A percentile compares a stretch with the other conserved stretches of the same genome.
phyloP scores from a whole-genome alignment of 805 yeast species.

The Candida vartiovaarae region DNA sequence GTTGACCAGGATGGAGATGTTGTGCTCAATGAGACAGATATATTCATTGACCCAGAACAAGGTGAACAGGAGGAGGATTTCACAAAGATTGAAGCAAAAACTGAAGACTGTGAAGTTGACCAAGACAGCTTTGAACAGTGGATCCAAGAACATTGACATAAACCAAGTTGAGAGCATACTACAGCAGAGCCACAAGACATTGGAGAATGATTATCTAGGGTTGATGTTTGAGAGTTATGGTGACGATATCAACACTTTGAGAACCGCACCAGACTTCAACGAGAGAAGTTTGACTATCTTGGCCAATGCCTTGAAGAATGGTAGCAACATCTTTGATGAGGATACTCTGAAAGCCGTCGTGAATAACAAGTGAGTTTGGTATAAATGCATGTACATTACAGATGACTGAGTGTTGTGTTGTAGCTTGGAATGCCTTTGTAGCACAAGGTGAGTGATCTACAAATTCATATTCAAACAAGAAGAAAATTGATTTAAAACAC shows the following conservation, averaged over 20 bases:
- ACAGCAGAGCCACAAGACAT: conserved; percentile 27
- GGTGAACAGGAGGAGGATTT: conserved; percentile 10
- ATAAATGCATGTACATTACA: neutral
- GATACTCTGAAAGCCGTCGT: conserved; percentile 18
- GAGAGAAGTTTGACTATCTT: conserved; percentile 39
- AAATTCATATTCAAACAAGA: no score
- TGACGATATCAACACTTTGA: conserved; percentile 28
- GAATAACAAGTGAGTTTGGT: neutral
- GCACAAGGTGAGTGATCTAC: no score
- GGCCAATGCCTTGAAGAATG: conserved; percentile 19
- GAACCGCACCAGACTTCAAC: conserved; percentile 59
- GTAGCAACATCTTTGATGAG: conserved; percentile 17
- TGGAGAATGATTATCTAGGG: conserved; percentile 45
- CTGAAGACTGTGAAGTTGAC: conserved; percentile 24
- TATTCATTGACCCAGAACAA: conserved; percentile 1
- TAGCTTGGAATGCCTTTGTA: no score
- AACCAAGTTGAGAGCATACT: conserved; percentile 25
- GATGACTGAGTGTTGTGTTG: neutral
- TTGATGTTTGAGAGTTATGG: conserved; percentile 53
- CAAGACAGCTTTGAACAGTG: conserved; percentile 28
- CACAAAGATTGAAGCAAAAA: conserved; percentile 9
- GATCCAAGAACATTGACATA: conserved; percentile 24
- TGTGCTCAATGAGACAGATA: conserved; percentile 29
- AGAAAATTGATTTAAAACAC: no score
- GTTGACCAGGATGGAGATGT: conserved; percentile 18